Conservation (phyloP, 192 early-diverging fungal species). For the Coemansia sp. region DNA sequence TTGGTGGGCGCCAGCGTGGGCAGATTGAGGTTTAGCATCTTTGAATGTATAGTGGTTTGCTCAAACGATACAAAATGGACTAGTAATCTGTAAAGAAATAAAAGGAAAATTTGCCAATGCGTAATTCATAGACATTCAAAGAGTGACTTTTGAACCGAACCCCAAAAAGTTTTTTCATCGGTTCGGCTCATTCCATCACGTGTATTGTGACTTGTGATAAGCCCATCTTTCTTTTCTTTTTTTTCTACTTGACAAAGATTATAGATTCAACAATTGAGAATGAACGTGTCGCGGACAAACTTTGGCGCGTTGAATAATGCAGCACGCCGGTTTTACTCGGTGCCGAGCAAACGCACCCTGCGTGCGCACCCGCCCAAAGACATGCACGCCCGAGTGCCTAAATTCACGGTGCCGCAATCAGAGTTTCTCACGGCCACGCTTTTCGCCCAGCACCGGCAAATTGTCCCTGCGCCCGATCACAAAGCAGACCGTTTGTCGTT, state of each 20-base stretch:
- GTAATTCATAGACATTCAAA: not conserved
- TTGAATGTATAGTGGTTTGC: not conserved
- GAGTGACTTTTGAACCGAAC: constrained; percentile 1
- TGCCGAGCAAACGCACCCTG: constrained; percentile 30
- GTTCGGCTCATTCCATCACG: constrained; percentile 4
- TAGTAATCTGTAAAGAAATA: not conserved
- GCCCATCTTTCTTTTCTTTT: not conserved
- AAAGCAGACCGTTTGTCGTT: constrained; percentile 24
- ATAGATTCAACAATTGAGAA: too few relatives aligned
- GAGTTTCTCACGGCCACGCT: constrained; percentile 43
- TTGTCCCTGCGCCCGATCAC: not conserved
- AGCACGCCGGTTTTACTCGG: constrained; percentile 33
- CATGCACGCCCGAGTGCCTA: constrained; percentile 22
- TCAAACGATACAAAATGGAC: too few relatives aligned
- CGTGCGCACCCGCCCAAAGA: not conserved
- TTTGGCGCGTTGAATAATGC: too few relatives aligned
- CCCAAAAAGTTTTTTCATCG: constrained; percentile 3
- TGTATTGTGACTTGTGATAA: constrained; percentile 1
- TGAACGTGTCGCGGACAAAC: too few relatives aligned
- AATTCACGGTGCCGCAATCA: constrained; percentile 44
- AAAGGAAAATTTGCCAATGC: not conserved
- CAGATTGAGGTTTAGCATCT: constrained; percentile 55
- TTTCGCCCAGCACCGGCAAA: constrained; percentile 45
- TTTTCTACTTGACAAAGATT: too few relatives aligned
- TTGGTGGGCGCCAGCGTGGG: constrained; percentile 31